These are phyloP conservation scores for Pseudocercospora eumusae DNA, from an alignment of 2,329 filamentous ascomycete genomes.

Conservation along the genomic window DNA sequence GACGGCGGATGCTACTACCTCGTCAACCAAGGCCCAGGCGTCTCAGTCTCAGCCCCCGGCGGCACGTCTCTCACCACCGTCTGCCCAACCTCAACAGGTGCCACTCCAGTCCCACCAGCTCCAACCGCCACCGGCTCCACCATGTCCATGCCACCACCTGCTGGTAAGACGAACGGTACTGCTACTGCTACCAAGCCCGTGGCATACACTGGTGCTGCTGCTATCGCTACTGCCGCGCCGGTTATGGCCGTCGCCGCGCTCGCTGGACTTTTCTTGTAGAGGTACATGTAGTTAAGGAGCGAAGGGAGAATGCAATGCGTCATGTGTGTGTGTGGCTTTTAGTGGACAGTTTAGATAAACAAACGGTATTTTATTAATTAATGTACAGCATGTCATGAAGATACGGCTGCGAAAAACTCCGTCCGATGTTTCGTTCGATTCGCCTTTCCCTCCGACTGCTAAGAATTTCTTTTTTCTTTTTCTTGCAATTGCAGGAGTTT, in stretches of 20 bases:
- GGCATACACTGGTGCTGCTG: neutral
- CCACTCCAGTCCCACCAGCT: too few species aligned
- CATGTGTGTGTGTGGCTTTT: too few species aligned
- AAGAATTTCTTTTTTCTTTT: too few species aligned
- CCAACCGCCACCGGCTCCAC: neutral
- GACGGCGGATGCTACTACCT: conserved; percentile 9
- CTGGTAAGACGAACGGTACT: neutral
- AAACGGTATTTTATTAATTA: too few species aligned
- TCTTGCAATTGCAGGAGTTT: too few species aligned
- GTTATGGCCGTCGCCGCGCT: neutral
- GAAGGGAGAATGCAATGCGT: too few species aligned
- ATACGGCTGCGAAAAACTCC: too few species aligned
- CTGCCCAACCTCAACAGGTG: conserved; percentile 23
- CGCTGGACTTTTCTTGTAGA: neutral
- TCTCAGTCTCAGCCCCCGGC: conserved; percentile 6
- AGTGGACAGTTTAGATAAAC: too few species aligned
- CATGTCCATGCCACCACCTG: conserved; percentile 4
- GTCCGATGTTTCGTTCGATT: too few species aligned
- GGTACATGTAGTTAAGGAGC: too few species aligned
- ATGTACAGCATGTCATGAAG: too few species aligned
- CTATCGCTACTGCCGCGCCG: neutral
- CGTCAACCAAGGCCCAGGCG: conserved; percentile 1
- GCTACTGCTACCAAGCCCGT: neutral
- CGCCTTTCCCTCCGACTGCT: too few species aligned
- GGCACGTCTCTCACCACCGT: conserved; percentile 18